Conservation (phyloP, 75 land plant genomes). For the Selaginella moellendorffii region DNA sequence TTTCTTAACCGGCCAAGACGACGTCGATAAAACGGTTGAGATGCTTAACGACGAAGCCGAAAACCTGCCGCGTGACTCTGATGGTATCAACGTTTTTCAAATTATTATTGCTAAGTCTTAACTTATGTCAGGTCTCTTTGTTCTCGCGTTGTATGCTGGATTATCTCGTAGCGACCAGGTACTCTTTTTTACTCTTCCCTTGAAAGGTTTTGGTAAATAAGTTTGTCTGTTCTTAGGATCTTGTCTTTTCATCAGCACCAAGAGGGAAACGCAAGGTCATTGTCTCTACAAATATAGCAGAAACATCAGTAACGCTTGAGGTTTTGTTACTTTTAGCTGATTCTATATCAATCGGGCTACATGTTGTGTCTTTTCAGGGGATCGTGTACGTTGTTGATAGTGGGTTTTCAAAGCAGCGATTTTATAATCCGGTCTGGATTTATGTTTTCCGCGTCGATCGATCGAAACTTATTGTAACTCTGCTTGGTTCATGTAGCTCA, state of each 20-base stretch:
- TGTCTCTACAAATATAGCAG: slow-evolving; percentile 91
- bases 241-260: slow-evolving; percentile 67
- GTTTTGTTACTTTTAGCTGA: too few relatives aligned
- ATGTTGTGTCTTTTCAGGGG: slow-evolving; percentile 33
- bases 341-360: too few relatives aligned
- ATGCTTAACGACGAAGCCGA: slow-evolving; percentile 52
- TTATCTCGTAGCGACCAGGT: slow-evolving; percentile 85
- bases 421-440: slow-evolving; percentile 94
- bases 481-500: slow-evolving; percentile 29
- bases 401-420: slow-evolving; percentile 91
- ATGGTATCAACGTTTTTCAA: background rate
- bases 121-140: slow-evolving; percentile 59
- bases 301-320: slow-evolving; percentile 90
- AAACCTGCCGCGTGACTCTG: background rate
- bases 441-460: too few relatives aligned
- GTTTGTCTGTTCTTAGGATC: too few relatives aligned
- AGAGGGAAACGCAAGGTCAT: slow-evolving; percentile 90
- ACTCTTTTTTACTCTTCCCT: too few relatives aligned
- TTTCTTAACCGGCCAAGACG: slow-evolving; percentile 94
- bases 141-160: slow-evolving; percentile 78
- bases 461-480: background rate
- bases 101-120: too few relatives aligned
- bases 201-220: too few relatives aligned
- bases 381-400: slow-evolving; percentile 90
- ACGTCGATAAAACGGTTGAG: slow-evolving; percentile 75